A percentile compares a stretch with the other conserved stretches of the same genome.
phyloP scores from a whole-genome alignment of 1,284 basidiomycete species.

The Boletus albobrunnescens region DNA sequence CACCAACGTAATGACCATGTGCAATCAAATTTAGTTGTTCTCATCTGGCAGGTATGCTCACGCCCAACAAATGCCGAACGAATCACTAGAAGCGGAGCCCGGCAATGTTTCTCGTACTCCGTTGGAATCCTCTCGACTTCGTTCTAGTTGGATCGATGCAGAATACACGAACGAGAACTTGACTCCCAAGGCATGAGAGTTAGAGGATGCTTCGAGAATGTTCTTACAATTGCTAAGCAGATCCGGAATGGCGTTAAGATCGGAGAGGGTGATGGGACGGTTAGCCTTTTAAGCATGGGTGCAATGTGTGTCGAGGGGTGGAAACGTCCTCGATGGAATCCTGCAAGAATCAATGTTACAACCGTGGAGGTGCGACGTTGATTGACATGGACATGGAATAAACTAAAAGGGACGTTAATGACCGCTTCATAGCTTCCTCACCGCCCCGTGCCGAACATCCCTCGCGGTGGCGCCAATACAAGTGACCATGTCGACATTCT shows the following conservation, averaged over 20 bases:
- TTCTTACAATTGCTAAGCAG: constrained; percentile 30
- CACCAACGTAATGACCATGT: background rate
- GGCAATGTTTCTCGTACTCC: constrained; percentile 46
- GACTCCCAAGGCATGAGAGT: constrained; percentile 52
- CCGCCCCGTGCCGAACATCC: constrained; percentile 71
- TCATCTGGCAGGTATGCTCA: constrained; percentile 57
- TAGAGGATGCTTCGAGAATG: background rate
- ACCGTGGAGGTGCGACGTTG: constrained; percentile 72
- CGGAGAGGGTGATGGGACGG: constrained; percentile 96
- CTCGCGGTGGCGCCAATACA: constrained; percentile 86
- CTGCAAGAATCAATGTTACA: constrained; percentile 79
- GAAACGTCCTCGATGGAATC: constrained; percentile 91
- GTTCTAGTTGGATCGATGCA: constrained; percentile 79
- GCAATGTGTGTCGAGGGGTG: constrained; percentile 96
- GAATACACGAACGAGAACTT: constrained; percentile 67
- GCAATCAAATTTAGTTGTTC: background rate
- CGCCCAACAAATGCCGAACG: constrained; percentile 67
- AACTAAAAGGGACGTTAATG: constrained; percentile 10
- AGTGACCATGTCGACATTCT: constrained; percentile 93
- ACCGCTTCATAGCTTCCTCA: constrained; percentile 67
- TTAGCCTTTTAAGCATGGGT: constrained; percentile 84
- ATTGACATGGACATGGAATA: constrained; percentile 1
- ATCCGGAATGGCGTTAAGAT: constrained; percentile 81
- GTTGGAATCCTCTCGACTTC: constrained; percentile 49
- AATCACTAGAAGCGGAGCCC: constrained; percentile 38